Evolutionary conservation across 306 rosid genomes (phyloP), one percentile per base, ranked within the genome.

Genomic region (Castanopsis chinensis): DNA sequence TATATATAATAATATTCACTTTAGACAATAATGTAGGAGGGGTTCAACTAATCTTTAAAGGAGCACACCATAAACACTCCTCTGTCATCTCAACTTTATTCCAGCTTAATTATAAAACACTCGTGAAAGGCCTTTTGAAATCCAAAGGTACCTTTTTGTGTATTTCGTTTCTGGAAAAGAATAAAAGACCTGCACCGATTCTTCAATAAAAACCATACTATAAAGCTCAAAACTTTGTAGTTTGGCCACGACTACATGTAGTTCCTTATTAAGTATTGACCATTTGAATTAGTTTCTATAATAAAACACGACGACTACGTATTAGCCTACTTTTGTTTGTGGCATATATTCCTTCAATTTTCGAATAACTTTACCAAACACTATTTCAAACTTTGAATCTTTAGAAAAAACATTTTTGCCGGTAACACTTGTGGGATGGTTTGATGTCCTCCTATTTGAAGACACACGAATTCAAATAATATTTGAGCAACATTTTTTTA

Each of bases 391-490:
- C 52, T 68, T 68, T n/a, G 25, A 61, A 55, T 45, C 18, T 35
- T 35, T 49, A 21, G 27, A 27, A 79, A 76, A 37, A 37, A 2
- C 9, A 52, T 68, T 56, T 73, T 77, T 73, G 64, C 49, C 25
- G 23, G 49, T 77, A 72, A 14, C 51, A 54, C 59, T 18, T 76
- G 63, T 58, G 49, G 52, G 72, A 61, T 71, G 79, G 71, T 70
- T 86, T 60, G 71, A 33, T 83, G 87, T 83, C 87, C 69, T 83
- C 85, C 76, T 76, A 73, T 78, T 57, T 65, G 23, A 80, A 77
- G 81, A 83, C 85, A 74, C 78, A 74, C 75, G 72, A 78, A 78
- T 75, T 74, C 81, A 74, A 73, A 19, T 35, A 59, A 81, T 61
- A 55, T 23, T 82, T 74, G 78, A 78, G 68, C 57, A 74, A 58